phyloP scores from a whole-genome alignment of 2,329 filamentous ascomycete species.

The Xylaria sp. region DNA sequence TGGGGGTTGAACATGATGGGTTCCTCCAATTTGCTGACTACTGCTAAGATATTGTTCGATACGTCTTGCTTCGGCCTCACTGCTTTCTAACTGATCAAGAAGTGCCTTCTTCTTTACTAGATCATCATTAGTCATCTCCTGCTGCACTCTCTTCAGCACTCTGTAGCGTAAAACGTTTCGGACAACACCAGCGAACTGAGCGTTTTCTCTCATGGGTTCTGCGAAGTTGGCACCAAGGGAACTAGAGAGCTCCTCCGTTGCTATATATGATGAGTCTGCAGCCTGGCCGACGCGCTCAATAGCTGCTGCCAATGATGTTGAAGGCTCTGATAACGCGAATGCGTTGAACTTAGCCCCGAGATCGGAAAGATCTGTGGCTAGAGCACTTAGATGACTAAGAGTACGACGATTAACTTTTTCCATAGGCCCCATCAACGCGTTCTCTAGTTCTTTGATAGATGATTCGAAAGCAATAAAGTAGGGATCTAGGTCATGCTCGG shows the following conservation, averaged over 20 bases:
- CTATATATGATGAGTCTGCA: constrained; percentile 94
- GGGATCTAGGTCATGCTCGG: constrained; percentile 90
- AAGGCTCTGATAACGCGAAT: constrained; percentile 93
- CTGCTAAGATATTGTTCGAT: constrained; percentile 92
- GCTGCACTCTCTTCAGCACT: constrained; percentile 92
- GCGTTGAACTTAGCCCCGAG: constrained; percentile 96
- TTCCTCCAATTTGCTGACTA: constrained; percentile 66
- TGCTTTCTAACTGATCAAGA: constrained; percentile 89
- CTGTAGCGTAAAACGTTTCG: constrained; percentile 88
- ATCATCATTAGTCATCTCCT: constrained; percentile 96
- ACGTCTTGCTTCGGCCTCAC: constrained; percentile 89
- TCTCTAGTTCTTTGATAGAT: constrained; percentile 90
- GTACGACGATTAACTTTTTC: constrained; percentile 96
- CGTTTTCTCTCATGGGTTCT: constrained; percentile 96
- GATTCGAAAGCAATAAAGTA: constrained; percentile 96
- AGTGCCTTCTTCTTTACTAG: constrained; percentile 85
- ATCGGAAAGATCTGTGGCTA: constrained; percentile 90
- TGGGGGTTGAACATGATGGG: constrained; percentile 60
- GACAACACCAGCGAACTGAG: constrained; percentile 96
- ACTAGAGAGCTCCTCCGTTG: constrained; percentile 88
- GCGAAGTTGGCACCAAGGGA: constrained; percentile 93
- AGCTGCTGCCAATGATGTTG: constrained; percentile 85
- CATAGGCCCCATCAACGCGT: constrained; percentile 88
- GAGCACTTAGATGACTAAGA: constrained; percentile 82
- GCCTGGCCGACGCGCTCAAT: constrained; percentile 96